Base-by-base conservation (phyloP, 2,329 filamentous ascomycete genomes). In the Sclerotinia subarctica region DNA sequence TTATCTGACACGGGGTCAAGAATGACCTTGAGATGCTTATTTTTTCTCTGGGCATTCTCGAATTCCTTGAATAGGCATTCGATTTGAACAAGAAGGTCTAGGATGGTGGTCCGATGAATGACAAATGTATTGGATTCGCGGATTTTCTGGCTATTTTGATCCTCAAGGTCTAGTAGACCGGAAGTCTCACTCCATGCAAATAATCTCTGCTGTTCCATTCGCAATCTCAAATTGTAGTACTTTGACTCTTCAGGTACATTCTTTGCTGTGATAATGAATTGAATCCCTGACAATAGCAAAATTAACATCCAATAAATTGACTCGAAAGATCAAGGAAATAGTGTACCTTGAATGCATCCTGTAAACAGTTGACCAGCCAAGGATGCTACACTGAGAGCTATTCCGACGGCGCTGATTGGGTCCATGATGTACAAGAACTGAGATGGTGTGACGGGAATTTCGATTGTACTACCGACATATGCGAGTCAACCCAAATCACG, bases 151-250 rank as follows among this genome's bases (percentile, higher is more conserved):
- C 81, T 78, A 62, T 81, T 78, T 29, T 72, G 74, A 64, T 81
- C 63, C 44, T 72, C 80, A 17, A 83, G 74, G 67, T 82, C 82
- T 17, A 83, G 76, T 24, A 84, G 73, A 11, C 82, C 82, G 15
- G 81, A 83, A 2, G 81, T 81, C 71, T 84, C 81, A 70, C 81
- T 82, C 82, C 82, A 83, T 52, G 81, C 81, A 69, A 82, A 83
- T 19, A 83, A 77, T 32, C 82, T 78, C 70, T 83, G 81, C 74
- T 84, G 81, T 72, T 84, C 82, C 79, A 84, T 82, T 64, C 81
- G 80, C 62, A 84, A 73, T 62, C 82, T 78, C 71, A 84, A 72
- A 69, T 83, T 83, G 68, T 83, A 79, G 72, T 83, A 83, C 68
- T 77, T 80, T 73, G 79, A 82, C 58, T 83, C 81, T 69, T 83